Evolutionary conservation across 257 asterid species (phyloP).

Genomic region (Linderniella brevidens): DNA sequence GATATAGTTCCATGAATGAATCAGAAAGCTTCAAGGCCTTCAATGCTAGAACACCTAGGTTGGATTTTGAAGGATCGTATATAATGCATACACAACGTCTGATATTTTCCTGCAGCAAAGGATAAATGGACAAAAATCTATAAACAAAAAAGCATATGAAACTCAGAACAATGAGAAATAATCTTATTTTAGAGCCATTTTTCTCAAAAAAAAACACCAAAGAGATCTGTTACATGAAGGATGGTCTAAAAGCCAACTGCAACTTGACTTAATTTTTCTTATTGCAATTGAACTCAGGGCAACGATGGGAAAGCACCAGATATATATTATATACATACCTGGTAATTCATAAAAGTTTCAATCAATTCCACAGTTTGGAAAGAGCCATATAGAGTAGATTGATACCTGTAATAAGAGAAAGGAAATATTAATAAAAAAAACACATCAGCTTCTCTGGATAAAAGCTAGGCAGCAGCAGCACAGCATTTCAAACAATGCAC

Average conservation of each 20-base stretch:
- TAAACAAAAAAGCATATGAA: neutral
- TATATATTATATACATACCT: slow-evolving; percentile 20
- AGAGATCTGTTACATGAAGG: too few species aligned
- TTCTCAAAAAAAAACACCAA: too few species aligned
- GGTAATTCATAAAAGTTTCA: slow-evolving; percentile 97
- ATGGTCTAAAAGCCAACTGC: too few species aligned
- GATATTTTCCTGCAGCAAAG: slow-evolving; percentile 67
- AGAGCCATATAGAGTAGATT: slow-evolving; percentile 84
- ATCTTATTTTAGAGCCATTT: neutral
- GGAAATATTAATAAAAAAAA: neutral
- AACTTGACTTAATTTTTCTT: too few species aligned
- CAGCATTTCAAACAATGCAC: too few species aligned
- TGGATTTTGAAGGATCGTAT: slow-evolving; percentile 94
- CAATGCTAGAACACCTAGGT: slow-evolving; percentile 89
- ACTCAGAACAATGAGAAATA: neutral
- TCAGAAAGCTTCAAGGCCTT: slow-evolving; percentile 96
- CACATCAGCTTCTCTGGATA: neutral
- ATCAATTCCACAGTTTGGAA: slow-evolving; percentile 85
- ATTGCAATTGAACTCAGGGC: too few species aligned
- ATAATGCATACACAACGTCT: slow-evolving; percentile 90
- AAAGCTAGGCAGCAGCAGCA: slow-evolving; percentile 3
- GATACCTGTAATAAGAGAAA: slow-evolving; percentile 50
- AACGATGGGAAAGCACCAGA: too few species aligned
- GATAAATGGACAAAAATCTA: slow-evolving; percentile 4
- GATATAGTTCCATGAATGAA: slow-evolving; percentile 91